These are phyloP conservation scores for Xylaria scruposa DNA, from an alignment of 495 filamentous ascomycete species.

Conservation along the genomic window DNA sequence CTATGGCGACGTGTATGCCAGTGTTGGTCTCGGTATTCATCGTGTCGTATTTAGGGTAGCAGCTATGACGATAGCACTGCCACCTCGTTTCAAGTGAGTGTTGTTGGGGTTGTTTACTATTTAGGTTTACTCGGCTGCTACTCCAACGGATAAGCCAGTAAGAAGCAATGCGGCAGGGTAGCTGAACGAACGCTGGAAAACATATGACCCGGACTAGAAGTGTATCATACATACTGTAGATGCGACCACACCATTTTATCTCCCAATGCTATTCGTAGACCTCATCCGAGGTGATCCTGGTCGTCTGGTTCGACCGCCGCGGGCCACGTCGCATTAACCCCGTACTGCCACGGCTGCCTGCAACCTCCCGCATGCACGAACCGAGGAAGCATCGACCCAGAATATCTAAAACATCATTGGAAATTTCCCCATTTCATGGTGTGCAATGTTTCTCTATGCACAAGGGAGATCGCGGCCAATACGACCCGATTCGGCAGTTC, in stretches of 20 bases:
- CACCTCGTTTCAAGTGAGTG: not conserved
- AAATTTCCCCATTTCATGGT: not conserved
- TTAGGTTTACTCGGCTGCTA: not conserved
- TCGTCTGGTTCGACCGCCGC: not conserved
- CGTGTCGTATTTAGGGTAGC: not conserved
- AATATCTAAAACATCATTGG: not conserved
- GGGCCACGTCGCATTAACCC: not conserved
- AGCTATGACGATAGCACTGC: not conserved
- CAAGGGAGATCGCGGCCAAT: not conserved
- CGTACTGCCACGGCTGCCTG: not conserved
- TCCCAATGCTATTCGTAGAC: not conserved
- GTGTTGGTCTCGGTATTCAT: not conserved
- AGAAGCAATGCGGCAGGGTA: not conserved
- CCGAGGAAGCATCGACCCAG: not conserved
- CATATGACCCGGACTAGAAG: not conserved
- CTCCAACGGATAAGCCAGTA: not conserved
- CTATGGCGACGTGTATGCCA: conserved; percentile 58
- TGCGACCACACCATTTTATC: not conserved
- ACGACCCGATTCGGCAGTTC: not conserved
- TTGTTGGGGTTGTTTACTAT: not conserved
- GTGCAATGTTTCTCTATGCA: not conserved
- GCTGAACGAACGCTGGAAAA: not conserved
- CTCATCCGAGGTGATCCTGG: not conserved
- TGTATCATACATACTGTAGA: not conserved
- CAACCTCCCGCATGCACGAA: not conserved